Conservation (phyloP, 352 stramenopile genomes). For the Albugo laibachii region DNA sequence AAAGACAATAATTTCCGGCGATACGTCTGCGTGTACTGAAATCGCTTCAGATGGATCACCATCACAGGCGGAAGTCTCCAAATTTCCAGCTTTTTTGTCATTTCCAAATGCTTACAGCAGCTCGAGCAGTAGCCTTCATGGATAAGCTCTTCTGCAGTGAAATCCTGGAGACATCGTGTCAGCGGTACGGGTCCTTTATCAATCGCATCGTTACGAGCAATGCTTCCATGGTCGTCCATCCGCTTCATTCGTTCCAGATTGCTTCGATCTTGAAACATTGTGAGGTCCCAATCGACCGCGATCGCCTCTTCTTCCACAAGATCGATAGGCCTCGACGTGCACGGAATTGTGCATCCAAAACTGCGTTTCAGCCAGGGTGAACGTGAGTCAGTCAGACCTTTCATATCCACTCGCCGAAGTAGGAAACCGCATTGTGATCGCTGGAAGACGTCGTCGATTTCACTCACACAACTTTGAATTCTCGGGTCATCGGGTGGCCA, state of each 20-base stretch:
- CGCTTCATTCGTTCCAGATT: slow-evolving; percentile 76
- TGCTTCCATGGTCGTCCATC: slow-evolving; percentile 54
- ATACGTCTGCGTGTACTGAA: slow-evolving; percentile 92
- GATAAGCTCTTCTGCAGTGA: slow-evolving; percentile 76
- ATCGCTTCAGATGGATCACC: slow-evolving; percentile 97
- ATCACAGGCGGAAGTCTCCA: slow-evolving; percentile 94
- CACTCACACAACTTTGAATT: slow-evolving; percentile 23
- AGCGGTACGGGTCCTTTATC: slow-evolving; percentile 76
- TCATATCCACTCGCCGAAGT: slow-evolving; percentile 63
- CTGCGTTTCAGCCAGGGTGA: slow-evolving; percentile 57
- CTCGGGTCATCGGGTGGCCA: slow-evolving; percentile 13
- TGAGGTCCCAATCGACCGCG: slow-evolving; percentile 71
- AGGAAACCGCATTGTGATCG: slow-evolving; percentile 45
- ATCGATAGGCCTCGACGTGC: slow-evolving; percentile 44
- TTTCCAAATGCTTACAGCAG: slow-evolving; percentile 88
- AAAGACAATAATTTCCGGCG: slow-evolving; percentile 75
- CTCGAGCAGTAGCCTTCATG: slow-evolving; percentile 91
- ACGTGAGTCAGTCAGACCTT: slow-evolving; percentile 60
- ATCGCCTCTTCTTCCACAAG: slow-evolving; percentile 76
- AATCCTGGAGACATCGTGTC: slow-evolving; percentile 61
- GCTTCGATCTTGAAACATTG: slow-evolving; percentile 64
- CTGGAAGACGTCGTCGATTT: slow-evolving; percentile 68
- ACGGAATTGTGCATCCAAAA: slow-evolving; percentile 68
- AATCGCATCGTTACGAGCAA: slow-evolving; percentile 69
- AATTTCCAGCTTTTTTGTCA: slow-evolving; percentile 97